A percentile compares a stretch with the other conserved stretches of the same genome.
Conservation (phyloP, 495 filamentous ascomycete species). For the Penicillium waksmanii region DNA sequence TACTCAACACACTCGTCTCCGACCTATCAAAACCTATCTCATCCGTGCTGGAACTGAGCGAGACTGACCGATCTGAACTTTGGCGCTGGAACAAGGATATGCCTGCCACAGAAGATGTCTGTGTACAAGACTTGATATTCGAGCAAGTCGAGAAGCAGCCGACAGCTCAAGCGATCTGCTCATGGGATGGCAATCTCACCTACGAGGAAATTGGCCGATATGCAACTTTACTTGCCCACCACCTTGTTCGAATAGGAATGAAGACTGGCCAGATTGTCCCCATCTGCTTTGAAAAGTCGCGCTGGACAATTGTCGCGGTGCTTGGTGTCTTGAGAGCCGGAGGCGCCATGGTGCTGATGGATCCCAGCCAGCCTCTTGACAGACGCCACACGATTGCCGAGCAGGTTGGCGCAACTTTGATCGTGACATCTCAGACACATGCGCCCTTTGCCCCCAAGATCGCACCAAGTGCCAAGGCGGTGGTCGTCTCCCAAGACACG, state of each 20-base stretch:
- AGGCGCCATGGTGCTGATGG: slow-evolving; percentile 43
- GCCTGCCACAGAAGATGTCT: slow-evolving; percentile 37
- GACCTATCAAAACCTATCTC: slow-evolving; percentile 28
- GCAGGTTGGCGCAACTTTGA: slow-evolving; percentile 37
- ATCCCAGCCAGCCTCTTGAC: slow-evolving; percentile 39
- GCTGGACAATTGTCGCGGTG: slow-evolving; percentile 49
- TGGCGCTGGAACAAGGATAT: slow-evolving; percentile 40
- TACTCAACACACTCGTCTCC: slow-evolving; percentile 31
- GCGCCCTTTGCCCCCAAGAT: slow-evolving; percentile 31
- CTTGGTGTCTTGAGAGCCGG: slow-evolving; percentile 50
- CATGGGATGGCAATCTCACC: slow-evolving; percentile 53
- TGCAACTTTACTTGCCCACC: slow-evolving; percentile 35
- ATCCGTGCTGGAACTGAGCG: slow-evolving; percentile 28
- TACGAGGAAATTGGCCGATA: slow-evolving; percentile 46
- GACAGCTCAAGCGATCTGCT: slow-evolving; percentile 41
- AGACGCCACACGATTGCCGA: slow-evolving; percentile 43
- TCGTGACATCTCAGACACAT: slow-evolving; percentile 39
- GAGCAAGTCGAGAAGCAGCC: slow-evolving; percentile 38
- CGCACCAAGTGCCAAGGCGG: slow-evolving; percentile 29
- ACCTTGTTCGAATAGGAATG: slow-evolving; percentile 34
- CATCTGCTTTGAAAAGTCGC: slow-evolving; percentile 53
- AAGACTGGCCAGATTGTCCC: slow-evolving; percentile 39
- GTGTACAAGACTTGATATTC: slow-evolving; percentile 51
- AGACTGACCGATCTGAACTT: slow-evolving; percentile 34
- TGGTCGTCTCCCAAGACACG: slow-evolving; percentile 33